Evolutionary conservation across 371 early-diverging fungal species (phyloP), one percentile per base, ranked within the genome.

Genomic region (Caulochytrium protostelioides): DNA sequence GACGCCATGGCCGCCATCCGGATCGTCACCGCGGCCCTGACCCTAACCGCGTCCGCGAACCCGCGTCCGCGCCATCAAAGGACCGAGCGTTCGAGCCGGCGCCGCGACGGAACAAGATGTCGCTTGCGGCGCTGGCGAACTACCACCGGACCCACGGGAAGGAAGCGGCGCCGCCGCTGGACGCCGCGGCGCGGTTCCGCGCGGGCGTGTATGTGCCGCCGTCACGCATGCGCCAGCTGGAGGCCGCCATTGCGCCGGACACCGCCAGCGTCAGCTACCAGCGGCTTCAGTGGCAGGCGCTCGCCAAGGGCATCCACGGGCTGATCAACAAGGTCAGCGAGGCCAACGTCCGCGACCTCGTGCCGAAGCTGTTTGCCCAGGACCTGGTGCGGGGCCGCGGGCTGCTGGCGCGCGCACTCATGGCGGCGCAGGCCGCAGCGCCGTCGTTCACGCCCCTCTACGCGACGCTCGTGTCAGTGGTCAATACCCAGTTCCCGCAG

Each of bases 141-240:
- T n/a, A n/a, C n/a, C n/a, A n/a, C n/a, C n/a, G n/a, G n/a, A n/a
- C n/a, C n/a, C n/a, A n/a, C n/a, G n/a, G n/a, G n/a, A n/a, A n/a
- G n/a, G n/a, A n/a, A n/a, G n/a, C n/a, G n/a, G n/a, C n/a, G n/a
- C n/a, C n/a, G n/a, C n/a, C n/a, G n/a, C n/a, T n/a, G n/a, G n/a
- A n/a, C n/a, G 26, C 6, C 28, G 30, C 18, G 22, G 26, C 12
- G 37, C 26, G 12, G n/a, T n/a, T n/a, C n/a, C n/a, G n/a, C n/a
- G n/a, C n/a, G n/a, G 92, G 92, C 21, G 83, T 77, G 3, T 91
- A 91, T 52, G 76, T 91, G 35, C 87, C 92, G 20, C 92, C 92
- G 13, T 81, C 79, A 26, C 66, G 75, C 12, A 62, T 85, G 41
- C 65, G 83, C 34, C 62, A 68, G 37, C 62, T 91, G 74, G 83